These are phyloP conservation scores for Coniochaeta sp. DNA, from an alignment of 2,329 filamentous ascomycete species.

Conservation along the genomic window DNA sequence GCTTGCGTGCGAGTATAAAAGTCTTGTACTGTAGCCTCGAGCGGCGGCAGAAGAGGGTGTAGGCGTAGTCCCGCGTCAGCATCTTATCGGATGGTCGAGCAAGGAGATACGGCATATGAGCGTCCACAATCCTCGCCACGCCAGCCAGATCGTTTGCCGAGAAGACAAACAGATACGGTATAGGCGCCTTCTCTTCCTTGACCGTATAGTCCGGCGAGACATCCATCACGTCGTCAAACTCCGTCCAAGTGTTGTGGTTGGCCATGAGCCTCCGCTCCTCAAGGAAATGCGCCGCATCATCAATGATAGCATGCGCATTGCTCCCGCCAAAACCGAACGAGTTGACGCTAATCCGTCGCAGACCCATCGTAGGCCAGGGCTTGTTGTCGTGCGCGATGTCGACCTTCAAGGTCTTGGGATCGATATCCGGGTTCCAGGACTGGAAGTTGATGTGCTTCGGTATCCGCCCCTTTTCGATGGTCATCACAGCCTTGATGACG, in stretches of 20 bases:
- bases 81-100: constrained; percentile 7
- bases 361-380: constrained; percentile 15
- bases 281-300: constrained; percentile 8
- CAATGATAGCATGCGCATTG: constrained; percentile 25
- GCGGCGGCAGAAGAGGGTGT: constrained; percentile 38
- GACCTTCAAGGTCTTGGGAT: neutral
- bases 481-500: constrained; percentile 23
- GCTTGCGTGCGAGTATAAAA: constrained; percentile 27
- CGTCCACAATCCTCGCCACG: constrained; percentile 26
- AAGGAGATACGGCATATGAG: constrained; percentile 25
- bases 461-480: constrained; percentile 21
- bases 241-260: neutral
- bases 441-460: constrained; percentile 17
- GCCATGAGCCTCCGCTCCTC: too few relatives aligned
- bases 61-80: constrained; percentile 33
- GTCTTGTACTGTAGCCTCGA: constrained; percentile 36
- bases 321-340: constrained; percentile 28
- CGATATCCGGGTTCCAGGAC: constrained; percentile 11
- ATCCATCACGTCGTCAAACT: constrained; percentile 6
- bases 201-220: too few relatives aligned
- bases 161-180: constrained; percentile 8
- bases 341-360: constrained; percentile 22
- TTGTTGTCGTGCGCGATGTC: constrained; percentile 14
- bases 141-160: constrained; percentile 20
- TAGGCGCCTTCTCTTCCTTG: neutral